These are phyloP conservation scores for Brassica rapa DNA, from an alignment of 345 rosid genomes.

Conservation along the genomic window DNA sequence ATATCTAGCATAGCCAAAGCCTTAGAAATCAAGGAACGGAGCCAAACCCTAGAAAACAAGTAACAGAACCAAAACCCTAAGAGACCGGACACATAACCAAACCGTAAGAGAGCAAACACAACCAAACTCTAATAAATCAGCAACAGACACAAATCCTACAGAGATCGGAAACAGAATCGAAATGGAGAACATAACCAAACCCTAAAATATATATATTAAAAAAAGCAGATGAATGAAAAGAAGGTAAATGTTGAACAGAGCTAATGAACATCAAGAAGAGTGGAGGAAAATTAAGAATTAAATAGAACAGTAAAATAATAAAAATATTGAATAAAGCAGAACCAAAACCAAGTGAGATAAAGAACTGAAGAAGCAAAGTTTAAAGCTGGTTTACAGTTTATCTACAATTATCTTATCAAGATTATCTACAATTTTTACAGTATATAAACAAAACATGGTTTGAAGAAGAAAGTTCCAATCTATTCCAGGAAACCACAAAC, in stretches of 20 bases:
- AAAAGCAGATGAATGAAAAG: neutral
- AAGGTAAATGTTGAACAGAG: neutral
- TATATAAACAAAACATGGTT: neutral
- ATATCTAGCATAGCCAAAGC: too few species aligned
- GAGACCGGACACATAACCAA: too few species aligned
- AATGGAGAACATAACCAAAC: neutral
- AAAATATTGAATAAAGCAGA: neutral
- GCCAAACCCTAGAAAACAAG: neutral
- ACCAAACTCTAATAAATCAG: neutral
- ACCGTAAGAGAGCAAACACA: neutral
- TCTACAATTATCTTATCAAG: neutral
- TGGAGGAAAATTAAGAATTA: neutral
- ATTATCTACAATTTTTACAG: neutral
- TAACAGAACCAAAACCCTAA: neutral
- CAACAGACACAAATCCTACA: neutral
- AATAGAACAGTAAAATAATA: neutral
- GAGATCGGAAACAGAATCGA: neutral
- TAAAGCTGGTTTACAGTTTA: neutral
- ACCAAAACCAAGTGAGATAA: neutral
- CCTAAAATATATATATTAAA: neutral
- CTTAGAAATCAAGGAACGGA: neutral
- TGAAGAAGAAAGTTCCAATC: neutral
- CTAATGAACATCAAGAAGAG: neutral
- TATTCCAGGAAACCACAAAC: neutral
- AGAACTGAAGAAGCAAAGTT: neutral